phyloP scores from a whole-genome alignment of 345 rosid genomes.

The Geranium brycei region DNA sequence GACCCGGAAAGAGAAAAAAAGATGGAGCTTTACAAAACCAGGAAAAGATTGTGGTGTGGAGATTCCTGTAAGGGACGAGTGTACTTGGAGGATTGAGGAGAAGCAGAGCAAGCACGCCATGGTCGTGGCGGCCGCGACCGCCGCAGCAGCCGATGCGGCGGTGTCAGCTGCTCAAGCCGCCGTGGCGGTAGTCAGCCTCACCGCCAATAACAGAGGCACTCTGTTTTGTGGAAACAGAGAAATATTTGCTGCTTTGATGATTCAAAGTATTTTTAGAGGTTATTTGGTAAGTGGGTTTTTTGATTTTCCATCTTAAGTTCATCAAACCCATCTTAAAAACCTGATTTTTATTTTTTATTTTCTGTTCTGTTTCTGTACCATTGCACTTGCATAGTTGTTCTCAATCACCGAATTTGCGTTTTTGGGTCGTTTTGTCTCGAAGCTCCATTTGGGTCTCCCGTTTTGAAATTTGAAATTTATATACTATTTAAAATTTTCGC shows the following conservation, averaged over 20 bases:
- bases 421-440: too few relatives aligned
- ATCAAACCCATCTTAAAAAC: too few relatives aligned
- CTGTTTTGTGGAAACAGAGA: slow-evolving; percentile 12
- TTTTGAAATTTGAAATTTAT: too few relatives aligned
- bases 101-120: slow-evolving; percentile 56
- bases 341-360: too few relatives aligned
- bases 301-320: too few relatives aligned
- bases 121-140: slow-evolving; percentile 48
- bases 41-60: slow-evolving; percentile 7
- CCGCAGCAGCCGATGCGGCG: slow-evolving; percentile 51
- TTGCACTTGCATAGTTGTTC: too few relatives aligned
- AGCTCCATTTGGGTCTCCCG: too few relatives aligned
- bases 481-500: too few relatives aligned
- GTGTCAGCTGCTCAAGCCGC: slow-evolving; percentile 55
- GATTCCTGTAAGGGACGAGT: slow-evolving; percentile 15
- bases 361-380: too few relatives aligned
- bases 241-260: slow-evolving; percentile 38
- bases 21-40: slow-evolving; percentile 43
- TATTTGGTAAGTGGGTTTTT: slow-evolving; percentile 34
- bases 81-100: slow-evolving; percentile 26
- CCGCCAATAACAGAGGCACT: slow-evolving; percentile 34
- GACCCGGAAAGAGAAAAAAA: slow-evolving; percentile 30
- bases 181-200: slow-evolving; percentile 39
- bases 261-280: slow-evolving; percentile 58
- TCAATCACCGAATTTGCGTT: too few relatives aligned